Evolutionary conservation across 768 basidiomycete species (phyloP).

Genomic region (Termitomyces sp.): DNA sequence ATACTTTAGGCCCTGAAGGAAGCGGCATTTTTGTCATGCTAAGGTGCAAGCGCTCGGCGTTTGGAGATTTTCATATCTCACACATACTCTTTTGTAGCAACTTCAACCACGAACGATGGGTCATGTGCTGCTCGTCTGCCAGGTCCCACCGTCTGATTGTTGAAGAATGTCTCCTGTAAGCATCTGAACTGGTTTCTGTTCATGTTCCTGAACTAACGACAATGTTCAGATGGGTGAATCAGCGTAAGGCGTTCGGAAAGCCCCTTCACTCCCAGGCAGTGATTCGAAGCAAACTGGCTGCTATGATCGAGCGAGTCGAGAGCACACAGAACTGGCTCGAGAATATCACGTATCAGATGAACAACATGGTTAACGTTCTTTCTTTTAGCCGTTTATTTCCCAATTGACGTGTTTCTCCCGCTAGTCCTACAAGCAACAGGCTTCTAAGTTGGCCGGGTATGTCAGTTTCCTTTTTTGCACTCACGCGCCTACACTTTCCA

Average conservation of each 20-base stretch:
- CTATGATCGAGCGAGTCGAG: slow-evolving; percentile 60
- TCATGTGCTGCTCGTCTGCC: slow-evolving; percentile 74
- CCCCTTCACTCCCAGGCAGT: slow-evolving; percentile 80
- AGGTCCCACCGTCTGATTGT: slow-evolving; percentile 58
- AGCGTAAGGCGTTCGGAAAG: slow-evolving; percentile 90
- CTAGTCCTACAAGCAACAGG: slow-evolving; percentile 70
- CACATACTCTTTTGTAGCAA: slow-evolving; percentile 41
- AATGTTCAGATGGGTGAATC: slow-evolving; percentile 65
- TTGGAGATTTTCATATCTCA: neutral
- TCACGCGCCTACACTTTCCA: neutral
- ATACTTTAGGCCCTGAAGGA: slow-evolving; percentile 78
- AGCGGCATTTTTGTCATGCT: slow-evolving; percentile 55
- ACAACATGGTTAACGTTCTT: slow-evolving; percentile 53
- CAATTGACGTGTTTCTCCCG: neutral
- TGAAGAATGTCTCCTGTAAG: slow-evolving; percentile 50
- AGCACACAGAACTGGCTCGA: slow-evolving; percentile 83
- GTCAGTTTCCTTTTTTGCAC: slow-evolving; percentile 8
- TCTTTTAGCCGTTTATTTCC: neutral
- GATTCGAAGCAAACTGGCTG: slow-evolving; percentile 82
- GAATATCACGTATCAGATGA: slow-evolving; percentile 82
- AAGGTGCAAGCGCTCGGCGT: slow-evolving; percentile 25
- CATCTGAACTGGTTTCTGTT: neutral
- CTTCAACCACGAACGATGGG: slow-evolving; percentile 95
- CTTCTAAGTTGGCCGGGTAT: slow-evolving; percentile 68
- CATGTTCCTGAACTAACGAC: neutral